Evolutionary conservation across 805 yeast species (phyloP), one percentile per base, ranked within the genome.

Genomic region (Candida maris): DNA sequence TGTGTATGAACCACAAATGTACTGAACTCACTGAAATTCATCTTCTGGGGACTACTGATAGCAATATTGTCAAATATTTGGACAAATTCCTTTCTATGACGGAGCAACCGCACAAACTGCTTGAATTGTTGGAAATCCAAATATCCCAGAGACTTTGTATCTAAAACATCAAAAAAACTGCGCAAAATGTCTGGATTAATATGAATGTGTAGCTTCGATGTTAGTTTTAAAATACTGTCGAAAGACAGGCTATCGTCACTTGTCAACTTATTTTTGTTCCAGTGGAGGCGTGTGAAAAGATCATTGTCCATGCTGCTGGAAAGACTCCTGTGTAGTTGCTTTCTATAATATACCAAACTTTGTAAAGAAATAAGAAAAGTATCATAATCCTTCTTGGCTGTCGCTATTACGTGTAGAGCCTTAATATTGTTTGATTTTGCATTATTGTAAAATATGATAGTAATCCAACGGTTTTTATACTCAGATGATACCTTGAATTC

Each of bases 401-500:
- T 58, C 1, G 95, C 88, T 6, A 89, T 77, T 12, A 88, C 60
- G 60, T 91, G 96, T 35, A 93, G 58, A 0, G 89, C 84, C 49
- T 86, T 85, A 30, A 86, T 64, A 54, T 82, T 85, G 34, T 74
- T 67, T 2, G 73, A 68, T 37, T 73, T 77, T 5, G 74, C 67
- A 5, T 71, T 68, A 44, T 76, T 72, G 38, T 69, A 74, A 54
- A 86, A 91, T 9, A 87, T 76, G 21, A 91, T 73, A 0, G 95
- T 81, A 1, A 86, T 70, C 98, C 98, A 91, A 6, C 75, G 60
- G 9, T 68, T 65, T 29, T 78, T 77, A 36, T 71, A 74, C 34
- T 81, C 87, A 23, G 76, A 64, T 1, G 88, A 74, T 1, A 87
- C 73, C 24, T 82, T 79, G 47, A 85, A 75, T 57, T 88, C 95